Evolutionary conservation across 164 flowering plant species (phyloP).

Genomic region (Piper longum): DNA sequence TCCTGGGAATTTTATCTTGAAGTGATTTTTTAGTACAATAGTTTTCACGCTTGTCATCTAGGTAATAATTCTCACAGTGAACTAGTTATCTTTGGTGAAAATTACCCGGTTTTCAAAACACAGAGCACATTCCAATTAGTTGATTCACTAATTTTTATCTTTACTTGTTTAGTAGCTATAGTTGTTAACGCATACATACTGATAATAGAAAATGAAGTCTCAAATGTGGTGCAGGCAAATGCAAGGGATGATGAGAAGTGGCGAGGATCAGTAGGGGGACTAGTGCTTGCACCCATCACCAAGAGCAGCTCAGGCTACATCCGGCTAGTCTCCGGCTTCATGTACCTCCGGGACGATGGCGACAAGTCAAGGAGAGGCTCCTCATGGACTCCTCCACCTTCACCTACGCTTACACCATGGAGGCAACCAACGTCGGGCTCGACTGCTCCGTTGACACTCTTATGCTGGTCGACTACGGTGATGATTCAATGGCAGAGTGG

Average conservation of each 20-base stretch:
- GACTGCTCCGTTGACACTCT: constrained; percentile 44
- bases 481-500: too few relatives aligned
- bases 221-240: constrained; percentile 10
- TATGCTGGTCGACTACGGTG: constrained; percentile 34
- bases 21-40: too few relatives aligned
- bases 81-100: too few relatives aligned
- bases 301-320: constrained; percentile 31
- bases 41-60: too few relatives aligned
- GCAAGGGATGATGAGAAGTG: constrained; percentile 18
- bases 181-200: too few relatives aligned
- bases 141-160: too few relatives aligned
- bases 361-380: constrained; percentile 44
- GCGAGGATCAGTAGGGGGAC: constrained; percentile 32
- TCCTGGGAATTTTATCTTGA: too few relatives aligned
- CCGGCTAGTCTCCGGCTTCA: constrained; percentile 50
- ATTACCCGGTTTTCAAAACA: too few relatives aligned
- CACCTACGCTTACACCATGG: constrained; percentile 34
- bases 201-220: neutral
- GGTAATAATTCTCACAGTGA: too few relatives aligned
- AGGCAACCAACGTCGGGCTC: constrained; percentile 45
- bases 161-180: too few relatives aligned
- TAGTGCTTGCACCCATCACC: constrained; percentile 38
- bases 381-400: constrained; percentile 26
- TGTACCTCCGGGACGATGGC: constrained; percentile 53
- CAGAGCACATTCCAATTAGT: too few relatives aligned